A percentile compares a stretch with the other conserved stretches of the same genome.
These are phyloP conservation scores for Uncinocarpus reesii DNA, from an alignment of 2,329 filamentous ascomycete species.

Conservation along the genomic window DNA sequence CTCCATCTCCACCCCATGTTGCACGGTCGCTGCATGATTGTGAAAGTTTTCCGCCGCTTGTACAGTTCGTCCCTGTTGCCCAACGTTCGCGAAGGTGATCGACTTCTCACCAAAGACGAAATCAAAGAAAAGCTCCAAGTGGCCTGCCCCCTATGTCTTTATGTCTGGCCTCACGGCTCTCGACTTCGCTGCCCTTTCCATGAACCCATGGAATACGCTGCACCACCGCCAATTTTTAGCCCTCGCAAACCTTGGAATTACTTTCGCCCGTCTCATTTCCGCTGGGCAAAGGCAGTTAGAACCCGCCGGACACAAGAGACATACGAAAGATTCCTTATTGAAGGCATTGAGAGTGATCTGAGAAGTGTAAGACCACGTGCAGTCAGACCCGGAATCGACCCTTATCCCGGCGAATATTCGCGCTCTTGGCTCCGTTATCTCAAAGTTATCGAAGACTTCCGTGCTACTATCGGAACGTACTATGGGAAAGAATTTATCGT, in stretches of 20 bases:
- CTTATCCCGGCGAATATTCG: not conserved
- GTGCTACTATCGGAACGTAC: not conserved
- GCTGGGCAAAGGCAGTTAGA: not conserved
- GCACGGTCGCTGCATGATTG: not conserved
- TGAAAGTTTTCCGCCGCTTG: constrained; percentile 3
- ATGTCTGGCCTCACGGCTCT: not conserved
- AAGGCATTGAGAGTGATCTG: not conserved
- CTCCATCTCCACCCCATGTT: not conserved
- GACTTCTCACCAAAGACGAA: not conserved
- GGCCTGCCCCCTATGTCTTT: not conserved
- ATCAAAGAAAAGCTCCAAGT: not conserved
- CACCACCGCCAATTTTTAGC: not conserved
- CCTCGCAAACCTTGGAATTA: not conserved
- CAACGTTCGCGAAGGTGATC: constrained; percentile 1
- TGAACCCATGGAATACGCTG: not conserved
- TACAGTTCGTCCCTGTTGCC: constrained; percentile 7
- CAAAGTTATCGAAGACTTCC: not conserved
- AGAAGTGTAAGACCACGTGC: too few species aligned
- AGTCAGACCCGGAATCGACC: too few species aligned
- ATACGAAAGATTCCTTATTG: not conserved
- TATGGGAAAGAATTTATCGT: not conserved
- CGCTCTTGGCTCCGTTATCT: not conserved
- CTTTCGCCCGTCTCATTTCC: not conserved
- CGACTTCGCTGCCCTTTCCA: constrained; percentile 12
- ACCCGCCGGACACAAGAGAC: not conserved